Conservation (phyloP, 352 stramenopile genomes). For the Pythium myriotylum region DNA sequence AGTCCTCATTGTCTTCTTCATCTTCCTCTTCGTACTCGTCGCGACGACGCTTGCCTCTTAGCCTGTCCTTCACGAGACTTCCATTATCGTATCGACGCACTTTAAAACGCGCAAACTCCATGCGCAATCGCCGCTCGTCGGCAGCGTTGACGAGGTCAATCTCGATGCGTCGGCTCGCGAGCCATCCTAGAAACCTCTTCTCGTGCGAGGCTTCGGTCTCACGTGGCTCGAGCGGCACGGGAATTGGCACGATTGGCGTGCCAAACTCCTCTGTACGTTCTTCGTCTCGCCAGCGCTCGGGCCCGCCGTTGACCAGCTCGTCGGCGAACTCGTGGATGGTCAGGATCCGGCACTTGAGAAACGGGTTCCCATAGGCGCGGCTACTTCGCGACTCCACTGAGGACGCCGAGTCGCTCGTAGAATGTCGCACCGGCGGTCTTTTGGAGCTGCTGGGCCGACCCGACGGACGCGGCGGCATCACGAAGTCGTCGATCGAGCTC, state of each 20-base stretch:
- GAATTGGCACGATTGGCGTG: background rate
- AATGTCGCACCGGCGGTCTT: background rate
- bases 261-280: background rate
- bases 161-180: constrained; percentile 7
- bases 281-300: background rate
- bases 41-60: constrained; percentile 2
- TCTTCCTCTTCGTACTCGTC: constrained; percentile 9
- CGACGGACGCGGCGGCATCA: constrained; percentile 8
- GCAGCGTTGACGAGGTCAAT: constrained; percentile 6
- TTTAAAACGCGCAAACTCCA: constrained; percentile 13
- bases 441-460: background rate
- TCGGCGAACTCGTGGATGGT: constrained; percentile 7
- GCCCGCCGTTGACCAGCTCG: background rate
- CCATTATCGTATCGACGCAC: constrained; percentile 1
- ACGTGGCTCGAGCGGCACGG: background rate
- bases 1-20: background rate
- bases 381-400: background rate
- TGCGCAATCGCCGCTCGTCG: constrained; percentile 9
- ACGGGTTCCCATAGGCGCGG: constrained; percentile 2
- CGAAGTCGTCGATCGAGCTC: constrained; percentile 15
- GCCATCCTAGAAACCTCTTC: constrained; percentile 10
- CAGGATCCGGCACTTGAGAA: constrained; percentile 5
- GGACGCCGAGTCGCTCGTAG: constrained; percentile 1
- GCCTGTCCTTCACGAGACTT: background rate
- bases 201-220: constrained; percentile 1